Evolutionary conservation across 2,329 filamentous ascomycete species (phyloP), one percentile per base, ranked within the genome.

Genomic region (Diaporthe sp.): DNA sequence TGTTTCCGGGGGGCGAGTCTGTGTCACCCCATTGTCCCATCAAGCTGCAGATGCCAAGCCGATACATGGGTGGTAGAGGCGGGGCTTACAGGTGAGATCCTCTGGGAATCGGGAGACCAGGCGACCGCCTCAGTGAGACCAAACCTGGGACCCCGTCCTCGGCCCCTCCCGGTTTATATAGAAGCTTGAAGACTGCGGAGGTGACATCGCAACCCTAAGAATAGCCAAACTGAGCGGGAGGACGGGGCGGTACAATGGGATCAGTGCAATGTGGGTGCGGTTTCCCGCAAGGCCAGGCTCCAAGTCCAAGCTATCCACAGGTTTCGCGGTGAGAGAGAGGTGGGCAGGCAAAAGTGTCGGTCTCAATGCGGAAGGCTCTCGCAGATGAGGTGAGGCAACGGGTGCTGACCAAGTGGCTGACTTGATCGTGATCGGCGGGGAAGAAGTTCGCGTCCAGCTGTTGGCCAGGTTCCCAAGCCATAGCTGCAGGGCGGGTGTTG

Each of bases 151-250:
- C 61, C 57, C 46, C 46, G 37, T 39, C 15, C 51, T 75, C 73
- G 68, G 73, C 39, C 51, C 58, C 49, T 75, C 73, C 67, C 73
- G 73, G 42, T 46, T n/a, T 67, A 62, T 62, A 73, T 53, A 57
- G 46, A 49, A 28, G 57, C 34, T 53, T 31, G 58, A 34, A 19
- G 46, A 42, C 65, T 28, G 34, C n/a, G 25, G 15, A 65, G 28
- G 49, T 65, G 25, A 31, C 58, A 46, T 65, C 34, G 46, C 31
- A 34, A n/a, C 25, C 46, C 65, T 46, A 46, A 65, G 46, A 55
- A 57, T 73, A 73, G 71, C n/a, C 15, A 34, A 37, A 42, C 37
- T 44, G 58, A 55, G 39, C 34, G 46, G 37, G 37, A 73, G 15
- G 37, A 44, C 57, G 37, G 34, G 44, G 28, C 37, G 19, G 25